phyloP scores from a whole-genome alignment of 768 basidiomycete genomes.

The Pulveroboletus sp. region DNA sequence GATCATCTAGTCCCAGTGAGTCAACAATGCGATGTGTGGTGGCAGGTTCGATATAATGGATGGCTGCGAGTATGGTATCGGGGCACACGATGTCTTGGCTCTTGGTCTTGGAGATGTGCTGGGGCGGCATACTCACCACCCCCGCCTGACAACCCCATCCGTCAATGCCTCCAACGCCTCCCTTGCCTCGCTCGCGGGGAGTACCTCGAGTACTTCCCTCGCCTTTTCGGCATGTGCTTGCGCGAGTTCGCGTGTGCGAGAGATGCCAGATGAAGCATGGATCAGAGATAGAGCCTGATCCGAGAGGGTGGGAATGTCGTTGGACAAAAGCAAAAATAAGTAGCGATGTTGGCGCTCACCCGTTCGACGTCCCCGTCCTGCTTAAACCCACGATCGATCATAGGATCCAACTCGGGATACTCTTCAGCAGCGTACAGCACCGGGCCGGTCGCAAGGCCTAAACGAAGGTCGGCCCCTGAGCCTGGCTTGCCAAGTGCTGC shows the following conservation, averaged over 20 bases:
- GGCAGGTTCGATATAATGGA: not conserved
- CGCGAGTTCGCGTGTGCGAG: constrained; percentile 77
- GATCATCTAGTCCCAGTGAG: not conserved
- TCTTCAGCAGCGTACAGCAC: constrained; percentile 85
- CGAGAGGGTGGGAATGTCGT: not conserved
- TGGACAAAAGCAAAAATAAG: not conserved
- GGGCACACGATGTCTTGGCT: not conserved
- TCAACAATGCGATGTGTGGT: not conserved
- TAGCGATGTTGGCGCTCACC: constrained; percentile 38
- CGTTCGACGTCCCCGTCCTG: constrained; percentile 74
- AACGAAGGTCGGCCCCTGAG: constrained; percentile 68
- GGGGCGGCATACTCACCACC: constrained; percentile 34
- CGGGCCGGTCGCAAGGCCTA: constrained; percentile 84
- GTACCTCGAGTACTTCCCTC: constrained; percentile 53
- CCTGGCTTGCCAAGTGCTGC: constrained; percentile 84
- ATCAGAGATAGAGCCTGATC: constrained; percentile 57
- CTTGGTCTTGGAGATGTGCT: not conserved
- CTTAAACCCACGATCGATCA: constrained; percentile 78
- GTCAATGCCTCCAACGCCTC: constrained; percentile 70
- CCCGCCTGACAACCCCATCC: constrained; percentile 60
- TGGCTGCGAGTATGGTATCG: not conserved
- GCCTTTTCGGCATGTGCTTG: constrained; percentile 72
- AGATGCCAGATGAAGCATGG: constrained; percentile 64
- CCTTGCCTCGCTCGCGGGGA: constrained; percentile 82
- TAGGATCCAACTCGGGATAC: constrained; percentile 64